Evolutionary conservation across 2,329 filamentous ascomycete species (phyloP).

Genomic region (Ascochyta lentis): DNA sequence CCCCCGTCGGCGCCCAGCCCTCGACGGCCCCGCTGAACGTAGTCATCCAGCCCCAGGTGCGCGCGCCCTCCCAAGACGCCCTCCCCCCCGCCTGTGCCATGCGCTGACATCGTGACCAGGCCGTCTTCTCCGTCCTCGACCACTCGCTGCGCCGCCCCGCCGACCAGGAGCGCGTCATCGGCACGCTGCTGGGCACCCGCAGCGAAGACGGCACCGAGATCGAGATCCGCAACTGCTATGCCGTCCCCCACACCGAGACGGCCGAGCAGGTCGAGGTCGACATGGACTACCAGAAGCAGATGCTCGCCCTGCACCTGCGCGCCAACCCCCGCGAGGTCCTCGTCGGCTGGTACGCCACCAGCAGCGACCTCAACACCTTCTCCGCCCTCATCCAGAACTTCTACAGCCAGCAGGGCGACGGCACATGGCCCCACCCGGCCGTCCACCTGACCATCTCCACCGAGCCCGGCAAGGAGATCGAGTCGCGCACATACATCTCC

Average conservation of each 20-base stretch:
- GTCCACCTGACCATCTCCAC: conserved; percentile 96
- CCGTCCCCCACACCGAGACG: conserved; percentile 97
- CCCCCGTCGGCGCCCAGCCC: conserved; percentile 77
- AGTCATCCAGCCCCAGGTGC: conserved; percentile 91
- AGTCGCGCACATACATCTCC: conserved; percentile 92
- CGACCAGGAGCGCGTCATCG: conserved; percentile 94
- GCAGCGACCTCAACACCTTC: conserved; percentile 96
- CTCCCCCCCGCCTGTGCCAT: neutral
- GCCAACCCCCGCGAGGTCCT: conserved; percentile 92
- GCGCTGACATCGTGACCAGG: conserved; percentile 48
- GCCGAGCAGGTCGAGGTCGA: conserved; percentile 99
- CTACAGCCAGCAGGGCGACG: conserved; percentile 95
- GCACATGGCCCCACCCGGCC: conserved; percentile 96
- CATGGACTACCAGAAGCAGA: conserved; percentile 99
- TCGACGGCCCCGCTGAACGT: conserved; percentile 92
- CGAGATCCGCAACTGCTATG: conserved; percentile 95
- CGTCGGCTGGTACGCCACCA: conserved; percentile 98
- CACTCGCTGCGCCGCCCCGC: conserved; percentile 91
- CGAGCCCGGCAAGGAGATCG: conserved; percentile 84
- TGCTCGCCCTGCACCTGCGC: conserved; percentile 93
- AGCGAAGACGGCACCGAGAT: conserved; percentile 97
- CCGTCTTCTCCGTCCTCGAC: conserved; percentile 75
- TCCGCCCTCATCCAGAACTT: conserved; percentile 99
- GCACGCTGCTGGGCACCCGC: conserved; percentile 88
- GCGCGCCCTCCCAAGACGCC: conserved; percentile 28